phyloP scores from a whole-genome alignment of 176 grass and related monocot genomes.

The Aechmea fasciata region DNA sequence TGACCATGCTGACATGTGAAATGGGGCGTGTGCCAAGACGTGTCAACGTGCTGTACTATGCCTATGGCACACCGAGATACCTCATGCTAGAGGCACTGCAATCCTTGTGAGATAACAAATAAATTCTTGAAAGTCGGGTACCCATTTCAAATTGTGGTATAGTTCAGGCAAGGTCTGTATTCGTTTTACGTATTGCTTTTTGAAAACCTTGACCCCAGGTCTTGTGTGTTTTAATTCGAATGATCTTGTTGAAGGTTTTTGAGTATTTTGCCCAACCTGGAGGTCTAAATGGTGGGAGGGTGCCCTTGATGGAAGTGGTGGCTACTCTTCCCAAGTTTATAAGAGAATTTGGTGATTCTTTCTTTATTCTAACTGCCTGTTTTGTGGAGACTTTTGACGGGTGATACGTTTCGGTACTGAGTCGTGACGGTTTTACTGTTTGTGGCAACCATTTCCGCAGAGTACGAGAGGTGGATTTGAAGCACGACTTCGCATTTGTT shows the following conservation, averaged over 20 bases:
- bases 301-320: constrained; percentile 87
- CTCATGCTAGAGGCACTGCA: no score
- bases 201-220: constrained; percentile 37
- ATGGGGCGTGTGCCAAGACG: no score
- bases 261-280: constrained; percentile 77
- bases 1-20: no score
- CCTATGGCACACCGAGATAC: no score
- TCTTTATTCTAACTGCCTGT: constrained; percentile 72
- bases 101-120: no score
- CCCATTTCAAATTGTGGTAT: no score
- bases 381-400: constrained; percentile 48
- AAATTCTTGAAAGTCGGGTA: no score
- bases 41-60: no score
- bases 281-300: constrained; percentile 88
- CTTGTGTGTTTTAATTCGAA: constrained; percentile 78
- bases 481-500: constrained; percentile 98
- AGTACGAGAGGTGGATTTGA: constrained; percentile 99
- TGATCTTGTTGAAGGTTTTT: constrained; percentile 99
- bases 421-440: constrained; percentile 64
- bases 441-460: constrained; percentile 89
- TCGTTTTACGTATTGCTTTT: constrained; percentile 24
- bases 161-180: no score
- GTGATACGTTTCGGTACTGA: constrained; percentile 45
- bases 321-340: constrained; percentile 78
- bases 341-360: constrained; percentile 90